phyloP scores from a whole-genome alignment of 2,329 filamentous ascomycete species.

The Stachybotrys echinatus region DNA sequence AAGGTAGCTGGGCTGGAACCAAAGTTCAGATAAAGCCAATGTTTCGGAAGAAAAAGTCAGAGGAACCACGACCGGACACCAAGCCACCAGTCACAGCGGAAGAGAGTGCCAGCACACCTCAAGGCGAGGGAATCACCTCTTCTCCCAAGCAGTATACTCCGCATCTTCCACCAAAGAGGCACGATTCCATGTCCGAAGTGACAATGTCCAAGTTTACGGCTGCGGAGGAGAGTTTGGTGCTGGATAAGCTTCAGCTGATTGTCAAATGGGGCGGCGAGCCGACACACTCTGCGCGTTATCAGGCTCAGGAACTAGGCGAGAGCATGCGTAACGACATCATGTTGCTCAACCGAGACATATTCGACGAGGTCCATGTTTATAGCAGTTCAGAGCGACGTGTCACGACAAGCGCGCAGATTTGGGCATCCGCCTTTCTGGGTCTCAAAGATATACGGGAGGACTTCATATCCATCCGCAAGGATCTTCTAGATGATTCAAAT shows the following conservation, averaged over 20 bases:
- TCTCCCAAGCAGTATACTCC: conserved; percentile 12
- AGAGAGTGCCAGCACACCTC: conserved; percentile 25
- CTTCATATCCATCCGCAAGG: conserved; percentile 83
- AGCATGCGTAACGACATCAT: conserved; percentile 95
- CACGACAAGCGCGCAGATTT: conserved; percentile 94
- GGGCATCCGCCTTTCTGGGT: conserved; percentile 82
- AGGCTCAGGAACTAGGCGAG: conserved; percentile 88
- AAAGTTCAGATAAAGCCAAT: conserved; percentile 99
- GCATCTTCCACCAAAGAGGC: conserved; percentile 48
- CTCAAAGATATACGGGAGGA: conserved; percentile 80
- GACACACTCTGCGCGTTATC: conserved; percentile 93
- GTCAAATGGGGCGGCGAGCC: conserved; percentile 99
- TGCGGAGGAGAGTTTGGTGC: conserved; percentile 82
- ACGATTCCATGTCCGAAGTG: conserved; percentile 82
- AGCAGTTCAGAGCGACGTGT: conserved; percentile 94
- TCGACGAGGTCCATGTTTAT: conserved; percentile 91
- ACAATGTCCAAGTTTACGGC: conserved; percentile 93
- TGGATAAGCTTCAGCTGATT: conserved; percentile 95
- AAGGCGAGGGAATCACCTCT: conserved; percentile 17
- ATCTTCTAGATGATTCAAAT: conserved; percentile 94
- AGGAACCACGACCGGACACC: conserved; percentile 38
- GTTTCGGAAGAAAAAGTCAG: conserved; percentile 83
- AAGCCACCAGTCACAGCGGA: conserved; percentile 8
- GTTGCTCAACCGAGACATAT: conserved; percentile 83
- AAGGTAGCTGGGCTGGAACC: conserved; percentile 89